phyloP scores from a whole-genome alignment of 352 stramenopile genomes.

The Globisporangium megalacanthum region DNA sequence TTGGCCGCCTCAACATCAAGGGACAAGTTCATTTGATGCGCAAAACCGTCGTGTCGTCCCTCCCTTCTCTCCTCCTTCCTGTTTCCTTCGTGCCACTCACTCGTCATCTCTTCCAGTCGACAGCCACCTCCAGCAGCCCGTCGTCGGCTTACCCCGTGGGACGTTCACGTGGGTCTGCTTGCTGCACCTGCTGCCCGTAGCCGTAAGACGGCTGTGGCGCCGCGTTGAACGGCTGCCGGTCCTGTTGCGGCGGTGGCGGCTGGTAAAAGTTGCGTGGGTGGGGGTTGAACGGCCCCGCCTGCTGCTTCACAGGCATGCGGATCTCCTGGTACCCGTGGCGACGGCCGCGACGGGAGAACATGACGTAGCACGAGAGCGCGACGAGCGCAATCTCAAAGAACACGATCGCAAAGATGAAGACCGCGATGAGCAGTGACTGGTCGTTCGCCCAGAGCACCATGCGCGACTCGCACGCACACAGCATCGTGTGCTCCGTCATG shows the following conservation, averaged over 20 bases:
- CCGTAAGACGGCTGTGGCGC: conserved; percentile 15
- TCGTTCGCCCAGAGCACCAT: conserved; percentile 80
- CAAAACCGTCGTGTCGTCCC: background rate
- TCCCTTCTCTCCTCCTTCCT: background rate
- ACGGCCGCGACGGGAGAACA: conserved; percentile 61
- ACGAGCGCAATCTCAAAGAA: conserved; percentile 79
- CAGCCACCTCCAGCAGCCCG: too few species aligned
- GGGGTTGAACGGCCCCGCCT: conserved; percentile 65
- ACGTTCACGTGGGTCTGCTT: background rate
- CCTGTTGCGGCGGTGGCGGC: conserved; percentile 5
- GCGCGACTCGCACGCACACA: conserved; percentile 75
- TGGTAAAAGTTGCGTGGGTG: conserved; percentile 70
- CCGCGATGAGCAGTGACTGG: conserved; percentile 66
- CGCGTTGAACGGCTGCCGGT: conserved; percentile 35
- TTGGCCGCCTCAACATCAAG: too few species aligned
- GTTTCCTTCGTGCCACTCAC: background rate
- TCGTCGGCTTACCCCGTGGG: too few species aligned
- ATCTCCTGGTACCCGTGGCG: conserved; percentile 81
- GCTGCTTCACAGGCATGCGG: conserved; percentile 72
- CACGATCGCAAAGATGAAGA: conserved; percentile 77
- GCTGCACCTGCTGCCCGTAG: conserved; percentile 5
- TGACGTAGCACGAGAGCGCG: conserved; percentile 76
- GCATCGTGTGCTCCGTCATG: conserved; percentile 74
- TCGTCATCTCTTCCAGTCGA: background rate
- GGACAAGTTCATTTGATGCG: background rate